Evolutionary conservation across 129 eudicot species (phyloP), one percentile per base, ranked within the genome.

Genomic region (Artemisia argyi): DNA sequence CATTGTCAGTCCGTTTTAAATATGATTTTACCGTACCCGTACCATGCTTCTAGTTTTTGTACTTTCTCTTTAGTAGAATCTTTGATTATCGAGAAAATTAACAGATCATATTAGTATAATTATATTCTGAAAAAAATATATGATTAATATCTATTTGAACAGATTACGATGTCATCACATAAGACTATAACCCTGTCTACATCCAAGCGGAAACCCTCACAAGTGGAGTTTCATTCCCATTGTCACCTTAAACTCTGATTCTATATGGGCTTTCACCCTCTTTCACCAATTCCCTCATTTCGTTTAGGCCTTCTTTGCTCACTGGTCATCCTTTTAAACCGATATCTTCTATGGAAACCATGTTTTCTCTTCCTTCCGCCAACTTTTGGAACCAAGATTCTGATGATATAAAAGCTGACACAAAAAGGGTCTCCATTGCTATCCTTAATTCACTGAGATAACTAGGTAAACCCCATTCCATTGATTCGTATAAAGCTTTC

Each of bases 341-440:
- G 9, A 20, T 13, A 14, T 13, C 72, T 22, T 7, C 46, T 30
- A 30, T 42, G 57, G 20, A 57, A 44, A 11, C 57, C 22, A 1
- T 53, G 15, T 42, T 32, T 61, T 68, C 67, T 56, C 61, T 64
- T 19, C 51, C 49, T 65, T 84, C 80, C 30, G 71, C 83, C 96
- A 89, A 89, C 51, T 78, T 80, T 46, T 75, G 81, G 8, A 72
- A 69, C 92, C 92, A 89, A 53, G 83, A 28, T 20, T 44, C 22
- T 19, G 85, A 77, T 22, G 82, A 77, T 56, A 89, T 55, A n/a
- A 79, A 76, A 15, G 92, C 92, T 2, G 80, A 71, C 63, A 84
- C 48, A 52, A 89, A 89, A 18, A 86, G 83, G 39, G 73, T 59
- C 42, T 89, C 96, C 85, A 86, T 69, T 24, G 92, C 76, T n/a